Percentiles rank a stretch among this genome's conserved stretches.
Conservation (phyloP, 371 early-diverging fungal genomes). For the Mortierella sp. region DNA sequence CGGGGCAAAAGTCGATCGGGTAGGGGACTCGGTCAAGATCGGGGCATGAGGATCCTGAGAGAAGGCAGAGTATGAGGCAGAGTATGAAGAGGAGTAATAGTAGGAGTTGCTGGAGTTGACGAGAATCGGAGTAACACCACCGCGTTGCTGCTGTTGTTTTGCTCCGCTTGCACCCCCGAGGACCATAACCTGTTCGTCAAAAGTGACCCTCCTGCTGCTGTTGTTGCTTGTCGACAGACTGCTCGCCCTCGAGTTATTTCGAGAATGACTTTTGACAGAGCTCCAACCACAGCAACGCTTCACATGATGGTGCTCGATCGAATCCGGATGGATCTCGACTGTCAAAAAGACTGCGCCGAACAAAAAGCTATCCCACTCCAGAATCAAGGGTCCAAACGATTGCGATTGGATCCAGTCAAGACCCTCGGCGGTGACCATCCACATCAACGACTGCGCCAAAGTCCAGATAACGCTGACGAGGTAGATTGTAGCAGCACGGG, state of each 20-base stretch:
- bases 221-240: neutral
- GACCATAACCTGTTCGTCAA: conserved; percentile 40
- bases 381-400: conserved; percentile 22
- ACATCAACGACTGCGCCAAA: conserved; percentile 26
- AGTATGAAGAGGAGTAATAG: neutral
- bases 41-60: neutral
- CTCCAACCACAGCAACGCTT: neutral
- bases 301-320: conserved; percentile 18
- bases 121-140: neutral
- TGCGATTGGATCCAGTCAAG: conserved; percentile 40
- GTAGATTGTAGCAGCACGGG: conserved; percentile 18
- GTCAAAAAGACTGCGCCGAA: conserved; percentile 37
- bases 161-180: conserved; percentile 18
- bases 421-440: conserved; percentile 19
- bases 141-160: no score
- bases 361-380: conserved; percentile 38
- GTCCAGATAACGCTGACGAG: conserved; percentile 29
- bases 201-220: conserved; percentile 32
- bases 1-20: conserved; percentile 9
- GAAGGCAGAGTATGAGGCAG: neutral
- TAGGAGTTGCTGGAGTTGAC: neutral
- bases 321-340: conserved; percentile 30
- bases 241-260: conserved; percentile 7
- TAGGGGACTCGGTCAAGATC: conserved; percentile 31
- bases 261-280: neutral